phyloP scores from a whole-genome alignment of 2,329 filamentous ascomycete genomes.

The Paraphoma chrysanthemicola region DNA sequence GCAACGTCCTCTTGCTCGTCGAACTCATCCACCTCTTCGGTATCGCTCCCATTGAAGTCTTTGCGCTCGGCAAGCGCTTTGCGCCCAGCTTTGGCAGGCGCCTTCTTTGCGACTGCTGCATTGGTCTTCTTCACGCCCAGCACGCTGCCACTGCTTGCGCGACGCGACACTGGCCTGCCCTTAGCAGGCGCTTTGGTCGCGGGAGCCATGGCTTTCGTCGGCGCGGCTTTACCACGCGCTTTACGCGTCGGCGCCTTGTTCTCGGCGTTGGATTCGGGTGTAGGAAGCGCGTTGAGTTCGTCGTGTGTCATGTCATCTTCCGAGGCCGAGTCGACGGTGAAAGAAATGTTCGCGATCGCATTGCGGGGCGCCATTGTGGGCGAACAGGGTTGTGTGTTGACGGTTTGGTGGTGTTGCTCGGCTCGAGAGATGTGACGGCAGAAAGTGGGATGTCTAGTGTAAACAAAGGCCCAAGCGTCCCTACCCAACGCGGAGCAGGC shows the following conservation, averaged over 20 bases:
- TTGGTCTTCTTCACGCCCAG: slow-evolving; percentile 47
- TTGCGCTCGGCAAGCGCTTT: slow-evolving; percentile 52
- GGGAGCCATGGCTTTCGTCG: slow-evolving; percentile 29
- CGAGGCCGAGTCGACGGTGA: slow-evolving; percentile 49
- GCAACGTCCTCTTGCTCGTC: slow-evolving; percentile 34
- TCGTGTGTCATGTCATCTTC: slow-evolving; percentile 49
- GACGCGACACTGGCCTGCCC: slow-evolving; percentile 45
- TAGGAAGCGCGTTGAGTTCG: slow-evolving; percentile 45
- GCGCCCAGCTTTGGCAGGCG: slow-evolving; percentile 43
- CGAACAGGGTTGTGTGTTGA: neutral
- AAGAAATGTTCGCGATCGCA: slow-evolving; percentile 43
- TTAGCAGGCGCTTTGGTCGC: slow-evolving; percentile 43
- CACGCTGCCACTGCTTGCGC: slow-evolving; percentile 43
- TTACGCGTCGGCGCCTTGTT: slow-evolving; percentile 46
- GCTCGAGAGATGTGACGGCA: neutral
- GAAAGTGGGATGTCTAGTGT: slow-evolving; percentile 15
- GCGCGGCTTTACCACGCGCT: slow-evolving; percentile 39
- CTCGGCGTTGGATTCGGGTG: slow-evolving; percentile 50
- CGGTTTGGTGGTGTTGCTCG: slow-evolving; percentile 1
- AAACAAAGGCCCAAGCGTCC: slow-evolving; percentile 12
- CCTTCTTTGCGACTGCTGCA: slow-evolving; percentile 45
- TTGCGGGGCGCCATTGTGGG: slow-evolving; percentile 42
- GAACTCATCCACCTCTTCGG: slow-evolving; percentile 54
- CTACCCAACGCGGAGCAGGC: neutral
- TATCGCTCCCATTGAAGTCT: slow-evolving; percentile 51